These are phyloP conservation scores for Leccinum fuscescens DNA, from an alignment of 1,284 basidiomycete genomes.

Conservation along the genomic window DNA sequence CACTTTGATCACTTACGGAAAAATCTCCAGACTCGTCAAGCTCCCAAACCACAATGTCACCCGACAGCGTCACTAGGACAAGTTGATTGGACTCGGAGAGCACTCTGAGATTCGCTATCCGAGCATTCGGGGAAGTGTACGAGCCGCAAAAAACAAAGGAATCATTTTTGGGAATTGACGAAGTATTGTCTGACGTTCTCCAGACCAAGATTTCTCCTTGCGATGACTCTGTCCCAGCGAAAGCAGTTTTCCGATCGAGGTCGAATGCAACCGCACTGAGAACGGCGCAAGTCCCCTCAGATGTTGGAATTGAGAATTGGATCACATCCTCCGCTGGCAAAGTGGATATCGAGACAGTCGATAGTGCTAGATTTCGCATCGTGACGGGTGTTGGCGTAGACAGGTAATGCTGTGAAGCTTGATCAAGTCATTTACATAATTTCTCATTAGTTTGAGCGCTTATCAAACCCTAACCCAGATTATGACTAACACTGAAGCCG, in stretches of 20 bases:
- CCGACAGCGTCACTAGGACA: constrained; percentile 64
- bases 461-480: too few relatives aligned
- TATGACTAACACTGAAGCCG: too few relatives aligned
- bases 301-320: constrained; percentile 43
- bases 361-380: constrained; percentile 34
- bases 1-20: constrained; percentile 34
- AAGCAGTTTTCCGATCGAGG: constrained; percentile 63
- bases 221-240: constrained; percentile 61
- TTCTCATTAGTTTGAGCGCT: too few relatives aligned
- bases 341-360: constrained; percentile 17
- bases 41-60: constrained; percentile 73
- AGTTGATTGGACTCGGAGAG: constrained; percentile 66
- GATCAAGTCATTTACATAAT: too few relatives aligned
- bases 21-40: constrained; percentile 51
- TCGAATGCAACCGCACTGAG: constrained; percentile 60
- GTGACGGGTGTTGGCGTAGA: neutral
- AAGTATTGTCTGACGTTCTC: constrained; percentile 38
- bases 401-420: too few relatives aligned
- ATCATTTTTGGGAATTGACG: constrained; percentile 8
- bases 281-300: constrained; percentile 23
- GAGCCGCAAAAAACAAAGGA: constrained; percentile 32
- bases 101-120: constrained; percentile 63
- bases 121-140: constrained; percentile 25
- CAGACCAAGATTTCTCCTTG: constrained; percentile 62
- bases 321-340: constrained; percentile 34